These are phyloP conservation scores for Sungouiozyma intestinalis DNA, from an alignment of 805 yeast species.

Conservation along the genomic window DNA sequence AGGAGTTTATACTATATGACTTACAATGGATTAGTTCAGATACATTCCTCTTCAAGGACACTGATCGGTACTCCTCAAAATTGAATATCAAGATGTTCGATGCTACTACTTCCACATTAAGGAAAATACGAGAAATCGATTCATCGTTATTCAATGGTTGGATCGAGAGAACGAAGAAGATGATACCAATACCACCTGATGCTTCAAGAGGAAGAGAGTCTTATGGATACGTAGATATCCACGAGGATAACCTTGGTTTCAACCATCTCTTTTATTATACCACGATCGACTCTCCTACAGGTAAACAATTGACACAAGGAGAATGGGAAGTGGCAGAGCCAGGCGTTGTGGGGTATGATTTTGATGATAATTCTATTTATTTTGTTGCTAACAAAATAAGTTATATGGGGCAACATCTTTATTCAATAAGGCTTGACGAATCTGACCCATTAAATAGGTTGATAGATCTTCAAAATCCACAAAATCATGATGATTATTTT, in stretches of 20 bases:
- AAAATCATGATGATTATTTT: conserved; percentile 25
- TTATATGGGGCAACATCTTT: conserved; percentile 47
- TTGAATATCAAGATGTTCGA: conserved; percentile 42
- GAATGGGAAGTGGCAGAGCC: conserved; percentile 43
- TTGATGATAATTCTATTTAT: conserved; percentile 37
- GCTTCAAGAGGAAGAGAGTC: conserved; percentile 18
- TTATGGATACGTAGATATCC: conserved; percentile 55
- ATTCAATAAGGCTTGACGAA: conserved; percentile 34
- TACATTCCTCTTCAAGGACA: conserved; percentile 44
- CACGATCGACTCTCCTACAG: conserved; percentile 32
- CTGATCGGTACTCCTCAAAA: conserved; percentile 51
- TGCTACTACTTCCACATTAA: conserved; percentile 22
- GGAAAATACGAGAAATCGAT: conserved; percentile 34
- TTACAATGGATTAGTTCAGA: conserved; percentile 46
- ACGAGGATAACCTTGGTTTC: conserved; percentile 41
- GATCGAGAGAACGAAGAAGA: conserved; percentile 44
- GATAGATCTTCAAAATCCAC: conserved; percentile 14
- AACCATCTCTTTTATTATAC: conserved; percentile 57
- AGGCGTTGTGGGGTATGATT: conserved; percentile 37
- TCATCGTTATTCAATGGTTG: conserved; percentile 41
- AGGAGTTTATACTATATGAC: conserved; percentile 49
- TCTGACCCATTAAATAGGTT: conserved; percentile 6
- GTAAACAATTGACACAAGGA: conserved; percentile 36
- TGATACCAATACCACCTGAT: conserved; percentile 32
- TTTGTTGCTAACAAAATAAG: conserved; percentile 42